A percentile compares a stretch with the other conserved stretches of the same genome.
phyloP scores from a whole-genome alignment of 2,329 filamentous ascomycete species.

The Fusarium pseudoanthophilum region DNA sequence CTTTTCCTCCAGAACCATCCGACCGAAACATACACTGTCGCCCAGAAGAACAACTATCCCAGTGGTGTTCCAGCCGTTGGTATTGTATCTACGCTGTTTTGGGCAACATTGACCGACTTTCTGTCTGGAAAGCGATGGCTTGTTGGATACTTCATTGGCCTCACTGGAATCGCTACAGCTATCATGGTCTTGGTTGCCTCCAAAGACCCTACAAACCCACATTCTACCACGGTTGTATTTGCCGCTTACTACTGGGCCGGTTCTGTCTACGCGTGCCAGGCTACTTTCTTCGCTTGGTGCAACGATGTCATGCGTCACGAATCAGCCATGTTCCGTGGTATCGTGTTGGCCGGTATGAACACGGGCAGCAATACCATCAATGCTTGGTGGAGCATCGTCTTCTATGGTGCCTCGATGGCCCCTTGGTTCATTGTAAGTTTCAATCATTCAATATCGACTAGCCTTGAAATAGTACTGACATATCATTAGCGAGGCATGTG shows the following conservation, averaged over 20 bases:
- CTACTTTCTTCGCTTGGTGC: constrained; percentile 80
- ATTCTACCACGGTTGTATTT: constrained; percentile 65
- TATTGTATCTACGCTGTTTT: constrained; percentile 72
- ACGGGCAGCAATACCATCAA: constrained; percentile 74
- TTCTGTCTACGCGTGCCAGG: constrained; percentile 76
- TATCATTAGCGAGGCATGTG: constrained; percentile 70
- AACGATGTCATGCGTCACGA: constrained; percentile 76
- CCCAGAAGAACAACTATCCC: constrained; percentile 67
- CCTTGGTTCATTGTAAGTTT: constrained; percentile 70
- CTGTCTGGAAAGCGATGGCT: constrained; percentile 71
- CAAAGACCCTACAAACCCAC: constrained; percentile 50
- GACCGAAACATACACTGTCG: constrained; percentile 54
- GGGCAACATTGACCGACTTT: constrained; percentile 75
- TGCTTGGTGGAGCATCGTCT: constrained; percentile 78
- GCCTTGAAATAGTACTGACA: neutral
- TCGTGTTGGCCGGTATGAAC: constrained; percentile 80
- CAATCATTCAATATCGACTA: fast-evolving
- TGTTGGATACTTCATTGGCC: constrained; percentile 72
- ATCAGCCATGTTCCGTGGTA: constrained; percentile 69
- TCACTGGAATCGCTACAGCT: constrained; percentile 71
- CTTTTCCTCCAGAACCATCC: constrained; percentile 63
- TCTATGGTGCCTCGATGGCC: constrained; percentile 74
- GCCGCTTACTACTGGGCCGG: constrained; percentile 78
- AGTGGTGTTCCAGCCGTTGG: constrained; percentile 67
- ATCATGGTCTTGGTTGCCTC: constrained; percentile 69